These are phyloP conservation scores for Neopestalotiopsis clavispora DNA, from an alignment of 2,329 filamentous ascomycete genomes.

Conservation along the genomic window DNA sequence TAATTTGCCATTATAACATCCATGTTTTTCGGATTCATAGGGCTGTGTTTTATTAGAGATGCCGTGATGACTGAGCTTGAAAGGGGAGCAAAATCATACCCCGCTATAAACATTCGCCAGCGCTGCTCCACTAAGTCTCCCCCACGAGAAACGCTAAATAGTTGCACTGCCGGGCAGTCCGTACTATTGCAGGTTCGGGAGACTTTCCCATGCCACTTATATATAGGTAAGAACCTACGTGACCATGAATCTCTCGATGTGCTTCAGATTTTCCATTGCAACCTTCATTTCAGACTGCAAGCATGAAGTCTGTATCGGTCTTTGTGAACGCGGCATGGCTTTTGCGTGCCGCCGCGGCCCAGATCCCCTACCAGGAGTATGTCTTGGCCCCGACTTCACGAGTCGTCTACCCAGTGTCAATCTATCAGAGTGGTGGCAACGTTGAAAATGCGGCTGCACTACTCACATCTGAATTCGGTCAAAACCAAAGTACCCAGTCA, in stretches of 20 bases:
- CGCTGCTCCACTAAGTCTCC: too few relatives aligned
- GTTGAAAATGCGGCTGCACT: neutral
- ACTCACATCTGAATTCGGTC: neutral
- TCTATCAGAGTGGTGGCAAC: neutral
- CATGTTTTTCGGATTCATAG: neutral
- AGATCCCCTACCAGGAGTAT: neutral
- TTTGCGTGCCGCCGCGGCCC: neutral
- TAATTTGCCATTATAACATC: neutral
- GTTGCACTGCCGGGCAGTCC: too few relatives aligned
- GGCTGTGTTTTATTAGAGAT: neutral
- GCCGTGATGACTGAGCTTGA: too few relatives aligned
- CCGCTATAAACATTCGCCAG: too few relatives aligned
- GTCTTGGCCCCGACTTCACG: neutral
- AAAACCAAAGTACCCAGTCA: neutral
- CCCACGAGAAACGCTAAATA: too few relatives aligned
- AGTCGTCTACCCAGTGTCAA: neutral
- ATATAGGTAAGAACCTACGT: too few relatives aligned
- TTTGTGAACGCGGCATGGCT: neutral
- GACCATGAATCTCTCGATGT: too few relatives aligned
- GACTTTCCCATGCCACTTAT: too few relatives aligned
- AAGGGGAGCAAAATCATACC: too few relatives aligned
- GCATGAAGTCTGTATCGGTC: neutral
- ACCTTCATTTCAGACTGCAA: neutral
- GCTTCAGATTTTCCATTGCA: neutral
- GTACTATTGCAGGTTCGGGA: too few relatives aligned